phyloP scores from a whole-genome alignment of 139 green algal species.

The Zygnema cylindricum region DNA sequence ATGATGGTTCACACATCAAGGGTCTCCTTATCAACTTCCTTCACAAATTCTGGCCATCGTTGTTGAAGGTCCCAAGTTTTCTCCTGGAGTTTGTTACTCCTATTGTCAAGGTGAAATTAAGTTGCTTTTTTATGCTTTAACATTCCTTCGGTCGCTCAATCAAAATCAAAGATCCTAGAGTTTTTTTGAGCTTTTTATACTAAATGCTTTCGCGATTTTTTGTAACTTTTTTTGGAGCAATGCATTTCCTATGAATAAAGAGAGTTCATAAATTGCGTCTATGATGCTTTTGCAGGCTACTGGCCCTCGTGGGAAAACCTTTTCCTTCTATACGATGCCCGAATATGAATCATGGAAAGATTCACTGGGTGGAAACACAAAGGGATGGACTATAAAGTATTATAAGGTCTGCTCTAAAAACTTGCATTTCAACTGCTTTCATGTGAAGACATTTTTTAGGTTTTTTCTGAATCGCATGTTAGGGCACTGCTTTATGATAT shows the following conservation, averaged over 20 bases:
- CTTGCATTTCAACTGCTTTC: too few species aligned
- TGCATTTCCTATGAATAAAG: not conserved
- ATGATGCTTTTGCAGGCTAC: slow-evolving; percentile 74
- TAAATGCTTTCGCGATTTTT: not conserved
- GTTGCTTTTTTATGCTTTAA: too few species aligned
- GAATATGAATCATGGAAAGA: slow-evolving; percentile 98
- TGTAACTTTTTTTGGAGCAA: not conserved
- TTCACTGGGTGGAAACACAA: slow-evolving; percentile 62
- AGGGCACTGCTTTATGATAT: not conserved
- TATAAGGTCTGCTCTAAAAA: slow-evolving; percentile 92
- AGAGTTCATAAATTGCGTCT: not conserved
- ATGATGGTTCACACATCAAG: slow-evolving; percentile 99
- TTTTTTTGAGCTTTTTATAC: not conserved
- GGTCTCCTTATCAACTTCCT: slow-evolving; percentile 99
- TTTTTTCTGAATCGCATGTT: not conserved
- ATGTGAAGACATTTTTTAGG: not conserved
- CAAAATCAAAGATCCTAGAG: not conserved
- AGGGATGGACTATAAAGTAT: slow-evolving; percentile 97
- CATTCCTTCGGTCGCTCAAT: not conserved
- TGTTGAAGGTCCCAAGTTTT: slow-evolving; percentile 93
- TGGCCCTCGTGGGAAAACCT: slow-evolving; percentile 69
- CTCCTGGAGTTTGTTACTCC: slow-evolving; percentile 99
- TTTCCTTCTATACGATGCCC: slow-evolving; percentile 96
- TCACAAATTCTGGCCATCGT: slow-evolving; percentile 94
- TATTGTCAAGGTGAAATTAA: slow-evolving; percentile 97